These are phyloP conservation scores for Eucalyptus caleyi DNA, from an alignment of 345 rosid species.

Conservation along the genomic window DNA sequence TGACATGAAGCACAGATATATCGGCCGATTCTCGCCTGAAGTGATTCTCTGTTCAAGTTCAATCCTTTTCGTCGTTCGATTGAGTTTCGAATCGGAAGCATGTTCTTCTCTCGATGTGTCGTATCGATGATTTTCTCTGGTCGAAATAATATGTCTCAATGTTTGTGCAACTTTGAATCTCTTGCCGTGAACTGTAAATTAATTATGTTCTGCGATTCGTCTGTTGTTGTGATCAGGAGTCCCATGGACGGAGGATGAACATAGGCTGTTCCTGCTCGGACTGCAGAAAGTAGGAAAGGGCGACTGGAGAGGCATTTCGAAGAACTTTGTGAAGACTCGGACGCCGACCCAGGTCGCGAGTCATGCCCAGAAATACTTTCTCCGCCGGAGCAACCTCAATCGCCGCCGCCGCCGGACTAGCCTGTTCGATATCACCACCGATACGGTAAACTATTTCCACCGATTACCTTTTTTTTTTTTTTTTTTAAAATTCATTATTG, in stretches of 20 bases:
- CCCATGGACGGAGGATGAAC: slow-evolving; percentile 95
- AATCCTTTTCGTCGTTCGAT: background rate
- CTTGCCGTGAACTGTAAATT: background rate
- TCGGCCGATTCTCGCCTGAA: background rate
- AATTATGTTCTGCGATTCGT: background rate
- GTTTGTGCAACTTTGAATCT: background rate
- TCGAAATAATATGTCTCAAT: background rate
- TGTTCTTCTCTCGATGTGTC: background rate
- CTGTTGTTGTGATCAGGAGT: slow-evolving; percentile 26
- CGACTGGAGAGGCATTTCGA: slow-evolving; percentile 88
- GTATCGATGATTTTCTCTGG: background rate
- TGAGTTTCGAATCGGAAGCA: background rate
- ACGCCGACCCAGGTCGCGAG: slow-evolving; percentile 93
- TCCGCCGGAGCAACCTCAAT: slow-evolving; percentile 57
- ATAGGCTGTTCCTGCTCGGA: slow-evolving; percentile 68
- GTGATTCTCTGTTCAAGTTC: background rate
- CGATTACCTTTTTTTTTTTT: background rate
- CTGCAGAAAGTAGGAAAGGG: slow-evolving; percentile 80
- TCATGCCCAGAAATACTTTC: slow-evolving; percentile 89
- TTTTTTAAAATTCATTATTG: background rate
- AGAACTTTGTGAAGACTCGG: slow-evolving; percentile 65
- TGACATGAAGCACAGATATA: background rate
- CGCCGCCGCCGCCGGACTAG: slow-evolving; percentile 77
- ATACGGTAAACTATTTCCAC: slow-evolving; percentile 25
- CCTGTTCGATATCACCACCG: slow-evolving; percentile 77